Percentiles rank a stretch among this genome's conserved stretches.
Conservation (phyloP, 371 early-diverging fungal genomes). For the Syncephalastrum monosporum region DNA sequence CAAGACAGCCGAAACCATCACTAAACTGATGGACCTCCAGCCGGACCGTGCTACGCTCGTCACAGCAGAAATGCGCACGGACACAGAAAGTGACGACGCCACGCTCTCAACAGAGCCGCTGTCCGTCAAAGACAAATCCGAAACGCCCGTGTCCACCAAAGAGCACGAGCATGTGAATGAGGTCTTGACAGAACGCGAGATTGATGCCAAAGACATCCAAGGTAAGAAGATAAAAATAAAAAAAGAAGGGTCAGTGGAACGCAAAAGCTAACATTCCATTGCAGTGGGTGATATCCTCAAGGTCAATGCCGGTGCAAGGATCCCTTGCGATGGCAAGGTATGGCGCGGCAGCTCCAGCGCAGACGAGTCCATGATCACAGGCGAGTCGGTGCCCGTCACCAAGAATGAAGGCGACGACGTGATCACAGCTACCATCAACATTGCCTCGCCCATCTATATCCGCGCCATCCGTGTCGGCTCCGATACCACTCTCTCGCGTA, state of each 20-base stretch:
- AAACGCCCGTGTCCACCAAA: not conserved
- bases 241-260: not conserved
- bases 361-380: slow-evolving; percentile 85
- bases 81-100: not conserved
- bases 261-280: not conserved
- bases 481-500: slow-evolving; percentile 64
- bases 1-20: slow-evolving; percentile 68
- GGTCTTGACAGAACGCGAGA: slow-evolving; percentile 30
- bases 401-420: slow-evolving; percentile 56
- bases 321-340: slow-evolving; percentile 68
- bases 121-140: not conserved
- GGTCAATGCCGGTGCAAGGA: slow-evolving; percentile 65
- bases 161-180: slow-evolving; percentile 16
- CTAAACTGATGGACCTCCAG: slow-evolving; percentile 67
- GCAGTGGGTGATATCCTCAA: slow-evolving; percentile 61
- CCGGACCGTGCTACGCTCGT: slow-evolving; percentile 62
- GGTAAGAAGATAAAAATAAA: slow-evolving; percentile 28
- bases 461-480: slow-evolving; percentile 58
- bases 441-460: slow-evolving; percentile 54
- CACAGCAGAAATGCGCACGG: slow-evolving; percentile 8
- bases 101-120: not conserved
- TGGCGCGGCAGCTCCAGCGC: slow-evolving; percentile 60
- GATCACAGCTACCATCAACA: slow-evolving; percentile 62
- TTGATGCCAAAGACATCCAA: slow-evolving; percentile 46
- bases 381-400: slow-evolving; percentile 74